Evolutionary conservation across 208 protist genomes (phyloP).

Genomic region (Leishmania guyanensis): DNA sequence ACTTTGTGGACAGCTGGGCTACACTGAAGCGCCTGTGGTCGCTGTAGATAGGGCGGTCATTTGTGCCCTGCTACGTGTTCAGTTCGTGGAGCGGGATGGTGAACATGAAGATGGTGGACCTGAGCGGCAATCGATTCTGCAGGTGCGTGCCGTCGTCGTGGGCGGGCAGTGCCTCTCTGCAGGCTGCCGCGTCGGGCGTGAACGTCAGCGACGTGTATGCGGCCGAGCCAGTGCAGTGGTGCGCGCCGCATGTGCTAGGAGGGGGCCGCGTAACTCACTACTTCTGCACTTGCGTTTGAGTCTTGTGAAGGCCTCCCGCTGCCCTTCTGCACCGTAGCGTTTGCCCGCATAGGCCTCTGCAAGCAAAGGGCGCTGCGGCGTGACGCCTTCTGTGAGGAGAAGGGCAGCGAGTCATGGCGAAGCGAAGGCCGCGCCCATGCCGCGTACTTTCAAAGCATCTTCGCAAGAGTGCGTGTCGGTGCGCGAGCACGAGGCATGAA

Average conservation of each 20-base stretch:
- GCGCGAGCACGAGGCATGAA: neutral
- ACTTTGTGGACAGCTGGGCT: constrained; percentile 27
- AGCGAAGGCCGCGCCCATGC: neutral
- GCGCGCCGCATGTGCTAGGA: constrained; percentile 13
- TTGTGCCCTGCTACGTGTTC: constrained; percentile 17
- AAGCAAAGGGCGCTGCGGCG: neutral
- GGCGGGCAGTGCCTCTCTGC: constrained; percentile 5
- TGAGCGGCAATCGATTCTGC: constrained; percentile 26
- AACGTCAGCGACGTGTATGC: constrained; percentile 10
- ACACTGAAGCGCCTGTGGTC: constrained; percentile 18
- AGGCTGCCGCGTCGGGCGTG: neutral
- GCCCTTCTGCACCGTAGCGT: neutral
- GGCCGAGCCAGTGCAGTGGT: constrained; percentile 7
- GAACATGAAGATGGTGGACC: constrained; percentile 20
- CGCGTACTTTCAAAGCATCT: neutral
- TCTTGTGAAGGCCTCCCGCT: neutral
- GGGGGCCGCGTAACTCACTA: neutral
- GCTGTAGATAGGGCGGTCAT: constrained; percentile 30
- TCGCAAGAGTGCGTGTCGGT: neutral
- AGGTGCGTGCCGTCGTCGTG: constrained; percentile 20
- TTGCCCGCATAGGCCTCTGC: neutral
- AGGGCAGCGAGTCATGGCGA: neutral
- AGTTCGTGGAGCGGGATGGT: constrained; percentile 27
- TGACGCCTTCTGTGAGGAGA: neutral
- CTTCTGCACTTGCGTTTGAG: neutral